Base-by-base conservation (phyloP, 129 eudicot genomes). In the Saussurea involucrata region DNA sequence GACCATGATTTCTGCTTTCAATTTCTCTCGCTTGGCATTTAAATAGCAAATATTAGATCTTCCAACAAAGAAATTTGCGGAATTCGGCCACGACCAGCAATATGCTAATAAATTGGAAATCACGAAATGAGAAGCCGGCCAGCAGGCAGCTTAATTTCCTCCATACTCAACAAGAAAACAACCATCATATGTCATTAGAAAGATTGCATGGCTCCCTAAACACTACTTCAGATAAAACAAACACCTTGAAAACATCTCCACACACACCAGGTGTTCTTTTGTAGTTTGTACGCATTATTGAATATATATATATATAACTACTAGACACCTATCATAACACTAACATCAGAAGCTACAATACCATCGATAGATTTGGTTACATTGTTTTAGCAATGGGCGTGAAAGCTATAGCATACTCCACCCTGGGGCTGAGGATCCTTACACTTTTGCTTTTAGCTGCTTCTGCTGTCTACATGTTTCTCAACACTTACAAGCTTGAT, bases 341-440 rank as follows among this genome's bases (percentile, higher is more conserved):
- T 33, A 18, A 68, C 72, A 68, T 68, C 17, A 68, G 20, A 18
- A 33, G 4, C 12, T 20, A 60, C 13, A 7, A 58, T 6, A 6
- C 24, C 27, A 58, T 58, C 3, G 6, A 68, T 20, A 11, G n/a
- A 68, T 18, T 55, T 34, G 3, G 22, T 18, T 22, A 68, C 27
- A 5, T 60, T 18, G 27, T 8, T 60, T 20, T 60, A 18, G 65
- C 65, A 21, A 88, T 79, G 86, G 79, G 83, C 10, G 69, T 73
- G 22, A 83, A 70, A 78, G 68, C 76, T 24, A 15, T 78, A 31
- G 76, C 80, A 28, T 80, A 71, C 66, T 28, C 80, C 29, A 75
- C 76, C 63, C 53, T 87, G 15, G 69, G 55, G 65, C 63, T 87
- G 18, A 81, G 90, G 80, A 49, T 87, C 46, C 25, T 87, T 20